Evolutionary conservation across 2,329 filamentous ascomycete genomes (phyloP).

Genomic region (Verticillium zaregamsianum): DNA sequence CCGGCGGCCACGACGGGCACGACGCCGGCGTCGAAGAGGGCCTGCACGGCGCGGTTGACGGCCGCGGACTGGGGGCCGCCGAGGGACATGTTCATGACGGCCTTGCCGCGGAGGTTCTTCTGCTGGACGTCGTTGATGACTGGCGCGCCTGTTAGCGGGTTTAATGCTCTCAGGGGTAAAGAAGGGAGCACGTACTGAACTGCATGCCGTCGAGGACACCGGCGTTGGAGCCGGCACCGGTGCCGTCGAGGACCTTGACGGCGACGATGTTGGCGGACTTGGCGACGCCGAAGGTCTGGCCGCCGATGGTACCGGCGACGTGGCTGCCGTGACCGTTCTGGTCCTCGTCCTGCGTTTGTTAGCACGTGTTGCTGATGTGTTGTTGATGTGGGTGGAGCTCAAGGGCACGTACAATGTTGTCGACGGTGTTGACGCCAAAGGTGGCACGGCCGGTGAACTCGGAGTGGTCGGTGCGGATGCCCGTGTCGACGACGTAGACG

Average conservation of each 20-base stretch:
- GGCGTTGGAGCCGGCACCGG: conserved; percentile 43
- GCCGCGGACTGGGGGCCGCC: conserved; percentile 44
- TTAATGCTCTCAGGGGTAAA: background rate
- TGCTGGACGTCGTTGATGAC: conserved; percentile 41
- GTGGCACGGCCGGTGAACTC: conserved; percentile 54
- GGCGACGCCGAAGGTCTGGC: conserved; percentile 57
- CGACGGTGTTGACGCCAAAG: conserved; percentile 48
- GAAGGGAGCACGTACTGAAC: conserved; percentile 29
- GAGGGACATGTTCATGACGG: conserved; percentile 62
- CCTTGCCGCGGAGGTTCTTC: conserved; percentile 41
- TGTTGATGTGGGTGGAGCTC: too few species aligned
- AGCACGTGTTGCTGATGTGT: background rate
- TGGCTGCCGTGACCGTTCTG: conserved; percentile 62
- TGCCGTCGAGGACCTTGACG: conserved; percentile 57
- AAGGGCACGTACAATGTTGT: conserved; percentile 38
- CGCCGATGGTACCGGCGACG: conserved; percentile 58
- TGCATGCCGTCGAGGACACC: conserved; percentile 57
- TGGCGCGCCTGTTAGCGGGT: conserved; percentile 3
- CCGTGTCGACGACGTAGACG: conserved; percentile 63
- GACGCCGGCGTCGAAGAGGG: conserved; percentile 43
- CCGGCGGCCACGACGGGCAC: conserved; percentile 58
- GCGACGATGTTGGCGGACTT: conserved; percentile 51
- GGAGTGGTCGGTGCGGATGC: conserved; percentile 51
- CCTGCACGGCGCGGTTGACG: conserved; percentile 52
- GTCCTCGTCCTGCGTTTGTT: conserved; percentile 38